Percentiles rank a stretch among this genome's conserved stretches.
phyloP scores from a whole-genome alignment of 2,329 filamentous ascomycete genomes.

The Aspergillus aculeatus region DNA sequence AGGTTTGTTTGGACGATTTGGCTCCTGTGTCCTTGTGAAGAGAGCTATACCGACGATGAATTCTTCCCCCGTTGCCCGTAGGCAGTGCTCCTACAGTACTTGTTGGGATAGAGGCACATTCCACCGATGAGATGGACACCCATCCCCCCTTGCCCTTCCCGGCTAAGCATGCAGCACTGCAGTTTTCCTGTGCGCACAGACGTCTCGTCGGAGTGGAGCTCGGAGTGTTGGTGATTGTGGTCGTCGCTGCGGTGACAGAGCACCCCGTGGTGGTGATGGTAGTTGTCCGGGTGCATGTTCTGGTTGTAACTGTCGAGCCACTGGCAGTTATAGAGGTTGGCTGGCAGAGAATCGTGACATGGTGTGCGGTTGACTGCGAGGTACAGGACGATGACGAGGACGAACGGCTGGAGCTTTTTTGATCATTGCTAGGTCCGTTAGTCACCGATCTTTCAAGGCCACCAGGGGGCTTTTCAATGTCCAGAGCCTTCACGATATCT shows the following conservation, averaged over 20 bases:
- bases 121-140: not conserved
- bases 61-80: not conserved
- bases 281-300: conserved; percentile 2
- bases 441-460: no score
- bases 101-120: not conserved
- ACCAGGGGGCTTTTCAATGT: not conserved
- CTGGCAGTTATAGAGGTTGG: not conserved
- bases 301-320: not conserved
- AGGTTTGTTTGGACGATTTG: not conserved
- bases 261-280: conserved; percentile 7
- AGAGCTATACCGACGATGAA: not conserved
- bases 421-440: not conserved
- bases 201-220: not conserved
- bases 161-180: not conserved
- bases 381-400: conserved; percentile 2
- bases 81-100: not conserved
- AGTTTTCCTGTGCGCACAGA: not conserved
- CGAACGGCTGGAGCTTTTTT: not conserved
- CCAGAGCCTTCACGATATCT: not conserved
- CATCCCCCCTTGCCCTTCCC: not conserved
- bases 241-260: conserved; percentile 7
- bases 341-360: conserved; percentile 3
- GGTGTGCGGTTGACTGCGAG: not conserved
- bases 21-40: not conserved
- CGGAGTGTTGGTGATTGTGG: conserved; percentile 3